These are phyloP conservation scores for Cystofilobasidium capitatum DNA, from an alignment of 768 basidiomycete species.

Conservation along the genomic window DNA sequence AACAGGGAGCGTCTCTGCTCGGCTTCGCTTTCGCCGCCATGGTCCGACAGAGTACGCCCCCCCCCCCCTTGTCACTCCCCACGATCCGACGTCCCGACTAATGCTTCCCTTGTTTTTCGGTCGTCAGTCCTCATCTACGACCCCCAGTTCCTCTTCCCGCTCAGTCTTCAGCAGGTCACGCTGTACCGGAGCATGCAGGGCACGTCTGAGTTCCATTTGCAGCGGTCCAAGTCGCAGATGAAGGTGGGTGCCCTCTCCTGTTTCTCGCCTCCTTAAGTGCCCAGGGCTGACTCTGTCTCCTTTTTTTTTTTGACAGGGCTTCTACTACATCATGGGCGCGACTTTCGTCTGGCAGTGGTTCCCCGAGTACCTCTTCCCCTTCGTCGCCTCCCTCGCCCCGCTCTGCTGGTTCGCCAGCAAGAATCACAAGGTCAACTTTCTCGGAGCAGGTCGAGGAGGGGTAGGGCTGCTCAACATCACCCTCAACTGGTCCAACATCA, in stretches of 20 bases:
- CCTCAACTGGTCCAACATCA: slow-evolving; percentile 6
- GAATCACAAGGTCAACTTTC: not conserved
- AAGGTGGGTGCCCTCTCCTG: not conserved
- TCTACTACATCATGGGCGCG: not conserved
- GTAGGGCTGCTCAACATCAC: slow-evolving; percentile 6
- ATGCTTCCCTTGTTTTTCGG: too few relatives aligned
- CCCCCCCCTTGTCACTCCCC: too few relatives aligned
- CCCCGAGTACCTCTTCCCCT: not conserved
- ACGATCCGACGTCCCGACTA: too few relatives aligned
- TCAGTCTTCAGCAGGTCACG: not conserved
- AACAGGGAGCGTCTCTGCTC: not conserved
- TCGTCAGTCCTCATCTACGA: slow-evolving; percentile 10
- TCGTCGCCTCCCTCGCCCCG: not conserved
- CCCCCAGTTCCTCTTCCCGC: slow-evolving; percentile 9
- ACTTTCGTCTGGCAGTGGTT: not conserved
- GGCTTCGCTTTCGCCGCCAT: not conserved
- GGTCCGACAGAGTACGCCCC: not conserved
- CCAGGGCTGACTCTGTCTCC: not conserved
- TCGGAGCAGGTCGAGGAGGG: not conserved
- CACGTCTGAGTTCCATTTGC: not conserved
- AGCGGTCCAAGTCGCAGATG: not conserved
- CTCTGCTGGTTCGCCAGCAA: not conserved
- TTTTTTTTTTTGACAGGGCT: not conserved
- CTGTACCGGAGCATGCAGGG: not conserved
- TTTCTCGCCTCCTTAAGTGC: not conserved